A percentile compares a stretch with the other conserved stretches of the same genome.
These are phyloP conservation scores for Auricularia sp. DNA, from an alignment of 768 basidiomycete genomes.

Conservation along the genomic window DNA sequence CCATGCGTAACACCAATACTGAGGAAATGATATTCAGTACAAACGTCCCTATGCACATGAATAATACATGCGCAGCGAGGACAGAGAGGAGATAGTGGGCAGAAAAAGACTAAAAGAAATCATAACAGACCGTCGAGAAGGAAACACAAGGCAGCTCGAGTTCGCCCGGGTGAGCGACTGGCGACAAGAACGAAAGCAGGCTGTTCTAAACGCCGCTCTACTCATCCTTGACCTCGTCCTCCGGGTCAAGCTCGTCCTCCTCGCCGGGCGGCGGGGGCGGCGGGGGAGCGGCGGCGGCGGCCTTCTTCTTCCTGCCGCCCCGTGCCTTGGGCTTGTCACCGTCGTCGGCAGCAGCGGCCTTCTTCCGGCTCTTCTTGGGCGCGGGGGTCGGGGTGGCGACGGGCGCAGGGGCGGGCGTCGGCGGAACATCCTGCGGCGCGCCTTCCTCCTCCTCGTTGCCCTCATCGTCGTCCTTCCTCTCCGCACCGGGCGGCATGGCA, in stretches of 20 bases:
- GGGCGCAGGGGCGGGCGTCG: not conserved
- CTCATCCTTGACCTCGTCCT: slow-evolving; percentile 3
- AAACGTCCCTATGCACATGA: not conserved
- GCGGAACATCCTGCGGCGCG: not conserved
- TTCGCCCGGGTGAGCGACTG: too few species aligned
- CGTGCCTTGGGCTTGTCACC: not conserved
- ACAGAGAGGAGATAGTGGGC: not conserved
- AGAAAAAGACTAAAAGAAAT: not conserved
- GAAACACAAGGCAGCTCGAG: not conserved
- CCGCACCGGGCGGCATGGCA: not conserved
- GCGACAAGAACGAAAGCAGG: not conserved
- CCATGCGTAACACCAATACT: too few species aligned
- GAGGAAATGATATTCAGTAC: not conserved
- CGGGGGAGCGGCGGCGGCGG: not conserved
- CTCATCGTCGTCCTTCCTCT: not conserved
- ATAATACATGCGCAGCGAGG: not conserved
- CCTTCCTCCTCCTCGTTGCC: not conserved
- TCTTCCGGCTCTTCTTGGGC: slow-evolving; percentile 1
- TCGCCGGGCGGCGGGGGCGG: not conserved
- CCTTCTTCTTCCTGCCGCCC: not conserved
- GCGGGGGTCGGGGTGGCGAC: not conserved
- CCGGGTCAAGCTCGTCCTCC: slow-evolving; percentile 1
- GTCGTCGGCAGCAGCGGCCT: not conserved
- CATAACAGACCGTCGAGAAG: not conserved
- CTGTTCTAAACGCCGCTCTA: not conserved